phyloP scores from a whole-genome alignment of 495 filamentous ascomycete species.

The Lophiotrema nucula region DNA sequence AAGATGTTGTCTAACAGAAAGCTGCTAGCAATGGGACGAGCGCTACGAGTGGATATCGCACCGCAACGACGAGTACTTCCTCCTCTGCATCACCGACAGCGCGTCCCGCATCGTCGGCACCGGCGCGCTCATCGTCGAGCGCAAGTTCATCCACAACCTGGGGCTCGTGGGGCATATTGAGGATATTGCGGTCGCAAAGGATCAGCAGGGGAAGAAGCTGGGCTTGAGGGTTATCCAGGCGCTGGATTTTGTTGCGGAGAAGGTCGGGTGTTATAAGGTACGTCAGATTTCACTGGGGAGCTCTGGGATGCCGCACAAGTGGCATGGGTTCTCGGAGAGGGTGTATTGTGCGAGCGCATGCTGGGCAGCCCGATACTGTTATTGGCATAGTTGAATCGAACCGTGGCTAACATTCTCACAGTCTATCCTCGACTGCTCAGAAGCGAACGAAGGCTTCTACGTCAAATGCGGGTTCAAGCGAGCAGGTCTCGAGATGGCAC shows the following conservation, averaged over 20 bases:
- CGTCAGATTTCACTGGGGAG: conserved; percentile 38
- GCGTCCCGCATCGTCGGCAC: conserved; percentile 74
- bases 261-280: conserved; percentile 82
- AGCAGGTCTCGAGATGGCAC: conserved; percentile 94
- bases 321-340: no score
- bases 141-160: conserved; percentile 76
- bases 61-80: conserved; percentile 78
- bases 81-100: conserved; percentile 78
- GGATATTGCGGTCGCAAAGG: conserved; percentile 91
- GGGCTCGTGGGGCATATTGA: conserved; percentile 93
- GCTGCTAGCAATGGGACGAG: conserved; percentile 56
- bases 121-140: conserved; percentile 80
- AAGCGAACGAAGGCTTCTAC: conserved; percentile 95
- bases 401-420: conserved; percentile 47
- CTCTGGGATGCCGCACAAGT: conserved; percentile 30
- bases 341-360: no score
- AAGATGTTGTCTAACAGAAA: neutral
- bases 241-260: conserved; percentile 79
- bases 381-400: conserved; percentile 15
- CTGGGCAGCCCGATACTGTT: no score
- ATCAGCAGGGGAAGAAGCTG: conserved; percentile 95
- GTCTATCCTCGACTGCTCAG: conserved; percentile 73
- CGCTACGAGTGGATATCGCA: conserved; percentile 81
- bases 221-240: conserved; percentile 91
- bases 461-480: conserved; percentile 95